These are phyloP conservation scores for Saprolegnia diclina DNA, from an alignment of 352 stramenopile genomes.

Conservation along the genomic window DNA sequence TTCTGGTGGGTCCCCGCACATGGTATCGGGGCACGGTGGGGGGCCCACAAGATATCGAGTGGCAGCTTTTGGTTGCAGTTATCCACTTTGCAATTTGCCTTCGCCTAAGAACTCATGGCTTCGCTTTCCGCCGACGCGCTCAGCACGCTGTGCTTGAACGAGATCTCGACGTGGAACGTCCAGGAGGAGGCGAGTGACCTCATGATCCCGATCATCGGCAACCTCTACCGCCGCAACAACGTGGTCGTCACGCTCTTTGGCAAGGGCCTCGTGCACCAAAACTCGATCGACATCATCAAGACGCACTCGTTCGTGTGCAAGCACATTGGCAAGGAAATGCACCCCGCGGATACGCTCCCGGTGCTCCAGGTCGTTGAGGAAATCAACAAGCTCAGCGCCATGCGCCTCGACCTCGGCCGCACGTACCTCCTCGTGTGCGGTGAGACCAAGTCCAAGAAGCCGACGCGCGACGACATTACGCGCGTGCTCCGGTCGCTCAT, in stretches of 20 bases:
- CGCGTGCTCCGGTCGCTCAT: constrained; percentile 11
- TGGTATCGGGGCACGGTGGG: neutral
- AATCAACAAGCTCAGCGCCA: constrained; percentile 48
- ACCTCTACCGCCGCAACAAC: constrained; percentile 78
- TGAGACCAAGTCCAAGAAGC: constrained; percentile 40
- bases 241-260: constrained; percentile 77
- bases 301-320: constrained; percentile 79
- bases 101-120: constrained; percentile 5
- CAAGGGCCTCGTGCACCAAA: constrained; percentile 81
- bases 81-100: constrained; percentile 19
- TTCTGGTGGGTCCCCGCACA: neutral
- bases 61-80: neutral
- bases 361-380: constrained; percentile 54
- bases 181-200: constrained; percentile 77
- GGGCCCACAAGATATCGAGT: neutral
- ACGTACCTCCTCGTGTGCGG: constrained; percentile 53
- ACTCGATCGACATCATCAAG: constrained; percentile 80
- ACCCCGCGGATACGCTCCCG: constrained; percentile 63
- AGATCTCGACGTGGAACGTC: constrained; percentile 70
- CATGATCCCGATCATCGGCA: constrained; percentile 78
- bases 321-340: constrained; percentile 75
- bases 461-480: constrained; percentile 17
- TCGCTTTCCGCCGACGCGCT: constrained; percentile 9
- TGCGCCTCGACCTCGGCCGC: constrained; percentile 74
- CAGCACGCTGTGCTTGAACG: constrained; percentile 28